Evolutionary conservation across 495 filamentous ascomycete species (phyloP).

Genomic region (Penicillium antarcticum): DNA sequence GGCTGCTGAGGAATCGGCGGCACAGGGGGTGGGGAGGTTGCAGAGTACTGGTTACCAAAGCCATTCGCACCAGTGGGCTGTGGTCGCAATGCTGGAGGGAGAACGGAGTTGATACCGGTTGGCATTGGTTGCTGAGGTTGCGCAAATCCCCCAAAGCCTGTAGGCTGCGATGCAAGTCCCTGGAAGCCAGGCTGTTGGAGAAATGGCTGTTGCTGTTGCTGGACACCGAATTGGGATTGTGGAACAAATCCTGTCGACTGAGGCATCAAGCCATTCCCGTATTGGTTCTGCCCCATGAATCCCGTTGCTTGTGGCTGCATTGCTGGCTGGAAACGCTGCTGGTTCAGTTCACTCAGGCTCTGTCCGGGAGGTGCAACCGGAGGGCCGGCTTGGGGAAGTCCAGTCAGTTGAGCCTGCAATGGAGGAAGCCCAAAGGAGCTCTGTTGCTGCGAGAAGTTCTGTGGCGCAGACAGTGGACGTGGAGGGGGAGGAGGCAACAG

Average conservation of each 20-base stretch:
- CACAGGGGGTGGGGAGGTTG: constrained; percentile 33
- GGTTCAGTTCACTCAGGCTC: constrained; percentile 67
- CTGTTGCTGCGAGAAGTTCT: constrained; percentile 68
- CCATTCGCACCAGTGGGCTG: constrained; percentile 59
- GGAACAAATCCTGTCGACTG: constrained; percentile 53
- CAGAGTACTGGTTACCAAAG: constrained; percentile 44
- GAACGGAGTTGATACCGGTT: constrained; percentile 43
- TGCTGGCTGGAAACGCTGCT: constrained; percentile 55
- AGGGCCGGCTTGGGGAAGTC: constrained; percentile 48
- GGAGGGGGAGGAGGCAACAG: constrained; percentile 79
- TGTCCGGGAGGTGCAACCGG: constrained; percentile 70
- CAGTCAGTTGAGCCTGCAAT: constrained; percentile 84
- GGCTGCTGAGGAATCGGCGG: constrained; percentile 49
- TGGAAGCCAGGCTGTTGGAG: constrained; percentile 47
- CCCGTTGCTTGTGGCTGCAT: constrained; percentile 54
- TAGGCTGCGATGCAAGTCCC: constrained; percentile 60
- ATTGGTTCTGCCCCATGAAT: constrained; percentile 53
- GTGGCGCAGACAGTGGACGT: constrained; percentile 84
- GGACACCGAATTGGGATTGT: constrained; percentile 50
- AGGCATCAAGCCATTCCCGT: constrained; percentile 44
- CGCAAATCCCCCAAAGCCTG: constrained; percentile 54
- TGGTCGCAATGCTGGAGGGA: constrained; percentile 44
- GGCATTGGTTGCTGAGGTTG: constrained; percentile 50
- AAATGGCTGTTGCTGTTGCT: constrained; percentile 41
- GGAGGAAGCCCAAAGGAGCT: constrained; percentile 70